These are phyloP conservation scores for Pseudopediastrum boryanum DNA, from an alignment of 139 green algal species.

Conservation along the genomic window DNA sequence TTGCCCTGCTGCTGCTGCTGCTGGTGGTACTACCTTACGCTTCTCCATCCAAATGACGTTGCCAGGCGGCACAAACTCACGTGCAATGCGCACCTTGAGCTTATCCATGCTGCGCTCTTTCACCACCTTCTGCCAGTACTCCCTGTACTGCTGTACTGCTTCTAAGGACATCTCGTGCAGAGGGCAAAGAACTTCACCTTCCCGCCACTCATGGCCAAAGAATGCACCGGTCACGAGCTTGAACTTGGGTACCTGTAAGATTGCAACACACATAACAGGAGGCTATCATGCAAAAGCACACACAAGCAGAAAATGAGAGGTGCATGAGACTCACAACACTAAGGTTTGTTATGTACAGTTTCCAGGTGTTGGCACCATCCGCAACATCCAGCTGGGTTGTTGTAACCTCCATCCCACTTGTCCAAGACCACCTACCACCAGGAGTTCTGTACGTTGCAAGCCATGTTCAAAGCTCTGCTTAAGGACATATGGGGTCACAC, in stretches of 20 bases:
- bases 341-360: too few species aligned
- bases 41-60: conserved; percentile 33
- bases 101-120: conserved; percentile 15
- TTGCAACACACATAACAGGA: neutral
- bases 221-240: conserved; percentile 29
- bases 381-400: too few species aligned
- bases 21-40: conserved; percentile 1
- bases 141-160: neutral
- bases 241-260: conserved; percentile 25
- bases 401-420: too few species aligned
- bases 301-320: too few species aligned
- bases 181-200: conserved; percentile 14
- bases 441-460: too few species aligned
- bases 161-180: neutral
- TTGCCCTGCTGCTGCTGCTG: conserved; percentile 12
- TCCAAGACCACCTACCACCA: too few species aligned
- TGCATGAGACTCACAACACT: too few species aligned
- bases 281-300: too few species aligned
- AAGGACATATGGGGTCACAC: too few species aligned
- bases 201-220: conserved; percentile 11
- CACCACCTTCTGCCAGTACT: conserved; percentile 18
- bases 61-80: conserved; percentile 36
- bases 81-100: conserved; percentile 36
- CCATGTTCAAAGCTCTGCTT: too few species aligned
- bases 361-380: too few species aligned